Evolutionary conservation across 257 asterid species (phyloP).

Genomic region (Nicotiana attenuata): DNA sequence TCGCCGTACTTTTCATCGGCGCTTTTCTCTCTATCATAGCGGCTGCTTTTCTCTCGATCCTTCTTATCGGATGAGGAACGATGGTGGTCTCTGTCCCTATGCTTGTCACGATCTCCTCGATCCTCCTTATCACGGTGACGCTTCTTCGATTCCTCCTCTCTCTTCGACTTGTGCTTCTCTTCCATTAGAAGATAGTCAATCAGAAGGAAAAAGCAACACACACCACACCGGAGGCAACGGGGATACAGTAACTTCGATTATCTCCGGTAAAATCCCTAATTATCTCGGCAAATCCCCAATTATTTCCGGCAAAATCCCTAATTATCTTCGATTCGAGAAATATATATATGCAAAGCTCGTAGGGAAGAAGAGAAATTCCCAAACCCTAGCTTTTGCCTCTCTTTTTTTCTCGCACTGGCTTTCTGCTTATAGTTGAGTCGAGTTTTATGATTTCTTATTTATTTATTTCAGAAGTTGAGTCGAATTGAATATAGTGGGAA

Average conservation of each 20-base stretch:
- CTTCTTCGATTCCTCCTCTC: conserved; percentile 18
- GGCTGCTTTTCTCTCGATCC: conserved; percentile 14
- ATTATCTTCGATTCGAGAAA: neutral
- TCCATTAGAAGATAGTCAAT: conserved; percentile 9
- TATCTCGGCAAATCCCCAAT: neutral
- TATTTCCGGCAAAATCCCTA: neutral
- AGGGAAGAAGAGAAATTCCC: too few relatives aligned
- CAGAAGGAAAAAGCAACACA: neutral
- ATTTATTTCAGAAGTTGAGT: too few relatives aligned
- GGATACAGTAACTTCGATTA: neutral
- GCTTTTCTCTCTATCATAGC: conserved; percentile 16
- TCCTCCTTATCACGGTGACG: conserved; percentile 25
- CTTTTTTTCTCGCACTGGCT: too few relatives aligned
- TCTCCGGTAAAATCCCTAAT: neutral
- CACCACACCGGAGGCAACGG: neutral
- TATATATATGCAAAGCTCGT: too few relatives aligned
- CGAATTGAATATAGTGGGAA: too few relatives aligned
- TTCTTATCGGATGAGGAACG: conserved; percentile 7
- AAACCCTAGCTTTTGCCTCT: too few relatives aligned
- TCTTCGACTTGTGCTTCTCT: conserved; percentile 16
- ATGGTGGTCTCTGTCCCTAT: conserved; percentile 10
- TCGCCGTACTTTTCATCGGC: neutral
- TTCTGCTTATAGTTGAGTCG: too few relatives aligned
- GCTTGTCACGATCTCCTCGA: conserved; percentile 19
- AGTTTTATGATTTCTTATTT: too few relatives aligned